phyloP scores from a whole-genome alignment of 176 grass and related monocot genomes.

The Oryza australiensis region DNA sequence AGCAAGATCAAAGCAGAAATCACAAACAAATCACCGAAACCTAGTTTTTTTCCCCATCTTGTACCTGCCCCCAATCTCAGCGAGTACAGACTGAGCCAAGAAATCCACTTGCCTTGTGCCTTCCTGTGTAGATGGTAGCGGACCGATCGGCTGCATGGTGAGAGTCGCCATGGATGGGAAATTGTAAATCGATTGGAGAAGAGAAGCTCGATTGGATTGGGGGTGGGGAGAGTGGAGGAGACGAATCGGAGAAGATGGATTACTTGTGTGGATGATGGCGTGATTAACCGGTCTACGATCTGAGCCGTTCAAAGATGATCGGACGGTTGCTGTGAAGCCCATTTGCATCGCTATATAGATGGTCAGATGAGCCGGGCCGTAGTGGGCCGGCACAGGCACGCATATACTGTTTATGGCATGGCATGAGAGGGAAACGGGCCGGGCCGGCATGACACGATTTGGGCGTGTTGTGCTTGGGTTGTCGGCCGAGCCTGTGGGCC shows the following conservation, averaged over 20 bases:
- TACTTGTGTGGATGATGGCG: conserved; percentile 2
- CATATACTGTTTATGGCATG: too few species aligned
- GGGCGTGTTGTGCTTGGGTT: too few species aligned
- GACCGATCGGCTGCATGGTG: conserved; percentile 47
- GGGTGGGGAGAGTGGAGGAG: background rate
- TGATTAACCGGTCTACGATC: conserved; percentile 13
- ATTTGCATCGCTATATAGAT: too few species aligned
- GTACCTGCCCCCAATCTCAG: background rate
- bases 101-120: conserved; percentile 31
- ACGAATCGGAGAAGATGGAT: background rate
- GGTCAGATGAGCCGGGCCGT: too few species aligned
- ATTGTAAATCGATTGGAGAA: background rate
- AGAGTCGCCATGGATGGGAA: conserved; percentile 41
- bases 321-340: background rate
- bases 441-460: too few species aligned
- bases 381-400: too few species aligned
- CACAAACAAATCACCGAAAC: background rate
- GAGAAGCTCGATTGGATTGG: background rate
- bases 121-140: background rate
- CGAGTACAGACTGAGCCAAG: background rate
- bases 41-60: background rate
- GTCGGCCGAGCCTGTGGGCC: too few species aligned
- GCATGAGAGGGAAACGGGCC: too few species aligned
- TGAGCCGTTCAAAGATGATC: background rate
- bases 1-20: conserved; percentile 16